Percentiles rank a stretch among this genome's conserved stretches.
These are phyloP conservation scores for Jacaranda mimosifolia DNA, from an alignment of 257 asterid genomes.

Conservation along the genomic window DNA sequence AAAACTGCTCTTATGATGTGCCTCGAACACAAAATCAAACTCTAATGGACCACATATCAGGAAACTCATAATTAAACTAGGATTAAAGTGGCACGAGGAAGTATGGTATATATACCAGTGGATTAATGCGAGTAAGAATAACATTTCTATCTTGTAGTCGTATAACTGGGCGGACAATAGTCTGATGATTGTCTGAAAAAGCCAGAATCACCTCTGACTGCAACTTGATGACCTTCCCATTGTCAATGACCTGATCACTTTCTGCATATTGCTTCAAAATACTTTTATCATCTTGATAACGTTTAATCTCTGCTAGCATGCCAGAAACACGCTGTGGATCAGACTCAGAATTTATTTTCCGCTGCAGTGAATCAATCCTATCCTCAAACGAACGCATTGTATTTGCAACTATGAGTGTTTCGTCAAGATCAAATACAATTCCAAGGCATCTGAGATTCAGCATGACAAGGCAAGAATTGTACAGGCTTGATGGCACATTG, in stretches of 20 bases:
- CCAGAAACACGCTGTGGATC: constrained; percentile 74
- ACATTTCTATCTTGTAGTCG: constrained; percentile 74
- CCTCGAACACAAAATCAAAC: not conserved
- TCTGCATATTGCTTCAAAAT: constrained; percentile 83
- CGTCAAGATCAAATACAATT: constrained; percentile 84
- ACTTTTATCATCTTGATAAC: constrained; percentile 75
- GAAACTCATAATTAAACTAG: not conserved
- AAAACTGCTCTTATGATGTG: not conserved
- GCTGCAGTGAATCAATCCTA: constrained; percentile 69
- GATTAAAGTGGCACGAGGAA: not conserved
- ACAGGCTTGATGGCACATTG: constrained; percentile 61
- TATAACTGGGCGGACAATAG: constrained; percentile 73
- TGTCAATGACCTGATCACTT: constrained; percentile 70
- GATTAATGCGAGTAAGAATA: constrained; percentile 78
- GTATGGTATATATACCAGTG: constrained; percentile 50
- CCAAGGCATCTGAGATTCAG: constrained; percentile 83
- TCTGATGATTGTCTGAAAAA: constrained; percentile 68
- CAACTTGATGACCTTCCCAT: constrained; percentile 68
- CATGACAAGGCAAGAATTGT: constrained; percentile 71
- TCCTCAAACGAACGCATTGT: constrained; percentile 86
- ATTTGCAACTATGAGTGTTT: constrained; percentile 82
- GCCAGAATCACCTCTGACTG: constrained; percentile 77
- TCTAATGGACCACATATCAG: not conserved
- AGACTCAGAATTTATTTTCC: constrained; percentile 63
- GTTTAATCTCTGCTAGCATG: constrained; percentile 72